Conservation (phyloP, 495 filamentous ascomycete genomes). For the Podospora comata region DNA sequence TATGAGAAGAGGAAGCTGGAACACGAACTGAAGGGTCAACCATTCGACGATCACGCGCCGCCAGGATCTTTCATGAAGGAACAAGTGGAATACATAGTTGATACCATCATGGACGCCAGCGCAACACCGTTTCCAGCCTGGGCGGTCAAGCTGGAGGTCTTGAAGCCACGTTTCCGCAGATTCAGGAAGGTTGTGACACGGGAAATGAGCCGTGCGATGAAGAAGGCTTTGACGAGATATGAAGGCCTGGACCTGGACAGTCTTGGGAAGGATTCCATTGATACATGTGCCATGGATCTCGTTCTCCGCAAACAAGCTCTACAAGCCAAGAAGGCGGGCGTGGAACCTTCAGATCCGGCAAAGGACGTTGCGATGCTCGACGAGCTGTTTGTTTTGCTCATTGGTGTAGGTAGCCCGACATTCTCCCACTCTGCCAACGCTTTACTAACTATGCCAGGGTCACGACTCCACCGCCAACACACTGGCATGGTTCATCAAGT, state of each 20-base stretch:
- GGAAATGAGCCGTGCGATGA: slow-evolving; percentile 28
- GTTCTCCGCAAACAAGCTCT: slow-evolving; percentile 34
- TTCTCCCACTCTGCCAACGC: too few species aligned
- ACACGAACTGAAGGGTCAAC: slow-evolving; percentile 14
- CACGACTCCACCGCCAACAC: slow-evolving; percentile 32
- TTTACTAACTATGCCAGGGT: slow-evolving; percentile 12
- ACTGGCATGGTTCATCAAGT: slow-evolving; percentile 36
- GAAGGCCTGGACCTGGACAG: slow-evolving; percentile 17
- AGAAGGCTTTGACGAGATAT: slow-evolving; percentile 25
- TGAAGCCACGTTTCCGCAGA: slow-evolving; percentile 25
- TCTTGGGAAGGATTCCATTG: slow-evolving; percentile 23
- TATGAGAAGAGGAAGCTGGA: slow-evolving; percentile 26
- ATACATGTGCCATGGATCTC: slow-evolving; percentile 39
- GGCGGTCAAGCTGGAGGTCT: slow-evolving; percentile 19
- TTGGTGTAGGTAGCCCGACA: background rate
- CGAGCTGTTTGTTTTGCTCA: slow-evolving; percentile 27
- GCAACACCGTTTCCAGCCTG: slow-evolving; percentile 16
- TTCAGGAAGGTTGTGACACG: slow-evolving; percentile 17
- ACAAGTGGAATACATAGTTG: slow-evolving; percentile 28
- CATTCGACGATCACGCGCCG: background rate
- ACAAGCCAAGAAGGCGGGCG: slow-evolving; percentile 28
- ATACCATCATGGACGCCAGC: slow-evolving; percentile 17
- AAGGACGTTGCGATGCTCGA: slow-evolving; percentile 31
- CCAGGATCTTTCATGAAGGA: slow-evolving; percentile 17
- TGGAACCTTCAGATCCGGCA: slow-evolving; percentile 24